These are phyloP conservation scores for Mycena venus DNA, from an alignment of 768 basidiomycete genomes.

Conservation along the genomic window DNA sequence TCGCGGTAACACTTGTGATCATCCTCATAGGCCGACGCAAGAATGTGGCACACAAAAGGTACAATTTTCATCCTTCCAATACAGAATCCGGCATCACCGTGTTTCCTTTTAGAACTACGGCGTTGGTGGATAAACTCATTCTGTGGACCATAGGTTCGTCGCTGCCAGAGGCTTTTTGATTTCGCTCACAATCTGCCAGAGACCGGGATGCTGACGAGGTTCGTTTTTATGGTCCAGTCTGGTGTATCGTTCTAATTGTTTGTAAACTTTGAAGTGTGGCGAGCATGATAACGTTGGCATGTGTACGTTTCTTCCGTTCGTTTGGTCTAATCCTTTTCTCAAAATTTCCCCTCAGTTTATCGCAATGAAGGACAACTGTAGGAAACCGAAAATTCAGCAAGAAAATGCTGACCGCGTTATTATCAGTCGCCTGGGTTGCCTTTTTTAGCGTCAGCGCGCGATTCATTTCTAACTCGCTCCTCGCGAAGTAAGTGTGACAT, in stretches of 20 bases:
- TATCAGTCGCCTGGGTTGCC: not conserved
- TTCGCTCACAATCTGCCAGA: not conserved
- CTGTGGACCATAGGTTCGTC: not conserved
- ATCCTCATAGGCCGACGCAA: not conserved
- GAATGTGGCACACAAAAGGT: not conserved
- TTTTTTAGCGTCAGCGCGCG: not conserved
- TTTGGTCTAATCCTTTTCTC: not conserved
- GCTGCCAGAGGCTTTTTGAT: not conserved
- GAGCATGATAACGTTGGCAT: not conserved
- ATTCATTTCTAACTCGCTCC: not conserved
- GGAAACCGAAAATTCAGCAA: not conserved
- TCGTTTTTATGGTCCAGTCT: not conserved
- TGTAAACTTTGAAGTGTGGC: not conserved
- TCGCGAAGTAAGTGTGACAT: not conserved
- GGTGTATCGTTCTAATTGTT: not conserved
- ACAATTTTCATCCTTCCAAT: not conserved
- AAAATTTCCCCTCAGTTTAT: not conserved
- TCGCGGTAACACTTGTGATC: not conserved
- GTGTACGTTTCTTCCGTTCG: not conserved
- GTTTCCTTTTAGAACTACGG: not conserved
- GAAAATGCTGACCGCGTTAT: not conserved
- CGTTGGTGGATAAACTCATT: not conserved
- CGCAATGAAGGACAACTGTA: not conserved
- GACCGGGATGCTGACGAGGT: not conserved
- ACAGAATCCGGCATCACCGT: not conserved